Conservation (phyloP, 345 rosid genomes). For the Hirschfeldia incana region DNA sequence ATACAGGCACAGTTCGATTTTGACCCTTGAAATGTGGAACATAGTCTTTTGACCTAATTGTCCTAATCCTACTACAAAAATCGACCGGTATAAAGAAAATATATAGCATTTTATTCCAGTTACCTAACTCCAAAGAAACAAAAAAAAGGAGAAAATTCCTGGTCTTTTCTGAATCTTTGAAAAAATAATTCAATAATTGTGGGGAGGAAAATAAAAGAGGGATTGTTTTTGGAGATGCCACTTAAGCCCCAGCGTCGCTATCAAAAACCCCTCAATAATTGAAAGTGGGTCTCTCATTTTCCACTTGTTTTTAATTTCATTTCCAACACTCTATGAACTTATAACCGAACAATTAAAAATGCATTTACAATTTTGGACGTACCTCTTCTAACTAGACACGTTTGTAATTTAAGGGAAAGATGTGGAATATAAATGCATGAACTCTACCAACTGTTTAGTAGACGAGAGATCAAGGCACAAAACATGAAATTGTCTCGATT, state of each 20-base stretch:
- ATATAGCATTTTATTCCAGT: constrained; percentile 19
- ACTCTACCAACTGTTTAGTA: neutral
- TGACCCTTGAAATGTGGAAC: constrained; percentile 30
- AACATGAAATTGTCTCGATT: neutral
- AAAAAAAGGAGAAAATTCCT: neutral
- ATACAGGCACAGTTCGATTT: constrained; percentile 15
- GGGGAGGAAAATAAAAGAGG: constrained; percentile 28
- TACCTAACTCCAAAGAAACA: constrained; percentile 14
- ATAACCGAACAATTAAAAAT: constrained; percentile 6
- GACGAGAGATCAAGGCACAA: neutral
- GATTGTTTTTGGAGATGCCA: constrained; percentile 41
- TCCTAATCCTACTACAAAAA: constrained; percentile 8
- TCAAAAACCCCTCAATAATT: constrained; percentile 37
- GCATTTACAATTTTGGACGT: constrained; percentile 16
- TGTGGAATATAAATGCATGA: constrained; percentile 2
- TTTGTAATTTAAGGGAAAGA: constrained; percentile 1
- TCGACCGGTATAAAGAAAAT: constrained; percentile 8
- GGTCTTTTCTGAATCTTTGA: constrained; percentile 40
- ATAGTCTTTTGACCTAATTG: constrained; percentile 21
- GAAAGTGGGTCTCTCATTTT: constrained; percentile 34
- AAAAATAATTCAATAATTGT: constrained; percentile 34
- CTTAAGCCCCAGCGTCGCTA: constrained; percentile 37
- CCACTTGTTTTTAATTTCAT: constrained; percentile 28
- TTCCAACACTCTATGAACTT: constrained; percentile 20
- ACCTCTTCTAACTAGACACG: constrained; percentile 10